Conservation (phyloP, 2,329 filamentous ascomycete species). For the Aurifilum marmelostoma region DNA sequence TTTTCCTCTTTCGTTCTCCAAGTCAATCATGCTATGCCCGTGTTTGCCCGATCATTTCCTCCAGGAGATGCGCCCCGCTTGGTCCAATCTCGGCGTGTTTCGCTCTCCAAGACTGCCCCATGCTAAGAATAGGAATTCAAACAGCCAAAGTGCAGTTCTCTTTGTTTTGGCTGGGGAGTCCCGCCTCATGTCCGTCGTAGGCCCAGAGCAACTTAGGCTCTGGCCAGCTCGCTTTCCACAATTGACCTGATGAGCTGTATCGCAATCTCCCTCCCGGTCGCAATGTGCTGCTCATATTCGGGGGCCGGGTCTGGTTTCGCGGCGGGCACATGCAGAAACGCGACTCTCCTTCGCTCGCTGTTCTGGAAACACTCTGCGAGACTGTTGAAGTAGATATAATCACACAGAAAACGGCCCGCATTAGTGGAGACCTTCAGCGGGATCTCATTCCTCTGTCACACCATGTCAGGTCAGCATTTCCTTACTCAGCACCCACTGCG, state of each 20-base stretch:
- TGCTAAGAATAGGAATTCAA: neutral
- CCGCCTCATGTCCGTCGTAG: neutral
- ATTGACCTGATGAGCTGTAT: conserved; percentile 60
- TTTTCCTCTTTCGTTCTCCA: neutral
- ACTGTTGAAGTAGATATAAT: conserved; percentile 77
- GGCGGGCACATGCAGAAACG: conserved; percentile 75
- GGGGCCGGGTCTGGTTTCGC: conserved; percentile 74
- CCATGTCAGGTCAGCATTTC: conserved; percentile 21
- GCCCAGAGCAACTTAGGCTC: conserved; percentile 7
- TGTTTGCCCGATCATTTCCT: neutral
- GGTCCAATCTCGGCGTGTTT: no score
- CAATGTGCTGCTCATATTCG: conserved; percentile 52
- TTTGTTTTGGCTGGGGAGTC: no score
- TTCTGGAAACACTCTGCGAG: conserved; percentile 59
- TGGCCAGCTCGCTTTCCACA: conserved; percentile 52
- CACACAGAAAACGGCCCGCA: conserved; percentile 74
- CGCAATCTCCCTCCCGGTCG: conserved; percentile 54
- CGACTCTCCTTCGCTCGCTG: conserved; percentile 52
- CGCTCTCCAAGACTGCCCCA: neutral
- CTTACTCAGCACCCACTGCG: neutral
- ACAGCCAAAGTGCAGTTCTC: neutral
- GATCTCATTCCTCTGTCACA: conserved; percentile 39
- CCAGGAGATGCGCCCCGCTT: neutral
- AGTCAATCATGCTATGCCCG: neutral
- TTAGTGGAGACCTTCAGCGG: conserved; percentile 67